These are phyloP conservation scores for Yamadazyma nakazawae DNA, from an alignment of 805 yeast species.

Conservation along the genomic window DNA sequence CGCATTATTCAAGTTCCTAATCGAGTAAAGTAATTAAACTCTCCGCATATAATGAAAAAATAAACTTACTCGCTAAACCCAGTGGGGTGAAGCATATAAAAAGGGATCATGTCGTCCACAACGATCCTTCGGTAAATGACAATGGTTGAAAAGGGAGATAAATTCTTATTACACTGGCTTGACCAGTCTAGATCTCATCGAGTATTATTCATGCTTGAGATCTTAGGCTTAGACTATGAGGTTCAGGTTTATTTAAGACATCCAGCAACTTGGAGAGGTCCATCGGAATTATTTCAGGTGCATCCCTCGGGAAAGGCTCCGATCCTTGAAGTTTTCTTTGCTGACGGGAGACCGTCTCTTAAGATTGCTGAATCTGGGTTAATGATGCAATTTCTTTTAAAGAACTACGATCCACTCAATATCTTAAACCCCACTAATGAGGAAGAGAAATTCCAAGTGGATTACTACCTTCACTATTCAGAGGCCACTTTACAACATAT, in stretches of 20 bases:
- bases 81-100: background rate
- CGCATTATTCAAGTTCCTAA: constrained; percentile 7
- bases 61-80: background rate
- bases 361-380: constrained; percentile 38
- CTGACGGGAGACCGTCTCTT: constrained; percentile 33
- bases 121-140: background rate
- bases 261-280: constrained; percentile 42
- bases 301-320: constrained; percentile 70
- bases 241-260: constrained; percentile 52
- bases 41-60: constrained; percentile 5
- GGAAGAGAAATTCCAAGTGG: constrained; percentile 42
- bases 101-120: background rate
- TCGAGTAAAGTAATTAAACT: constrained; percentile 7
- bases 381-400: constrained; percentile 36
- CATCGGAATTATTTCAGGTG: constrained; percentile 45
- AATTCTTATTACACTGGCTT: constrained; percentile 31
- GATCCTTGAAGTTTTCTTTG: constrained; percentile 42
- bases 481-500: constrained; percentile 63
- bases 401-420: constrained; percentile 30
- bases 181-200: constrained; percentile 59
- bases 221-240: constrained; percentile 52
- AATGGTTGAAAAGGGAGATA: constrained; percentile 14
- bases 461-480: constrained; percentile 52
- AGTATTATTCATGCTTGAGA: constrained; percentile 63
- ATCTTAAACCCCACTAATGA: constrained; percentile 26